These are phyloP conservation scores for Kockiozyma suomiensis DNA, from an alignment of 805 yeast genomes.

Conservation along the genomic window DNA sequence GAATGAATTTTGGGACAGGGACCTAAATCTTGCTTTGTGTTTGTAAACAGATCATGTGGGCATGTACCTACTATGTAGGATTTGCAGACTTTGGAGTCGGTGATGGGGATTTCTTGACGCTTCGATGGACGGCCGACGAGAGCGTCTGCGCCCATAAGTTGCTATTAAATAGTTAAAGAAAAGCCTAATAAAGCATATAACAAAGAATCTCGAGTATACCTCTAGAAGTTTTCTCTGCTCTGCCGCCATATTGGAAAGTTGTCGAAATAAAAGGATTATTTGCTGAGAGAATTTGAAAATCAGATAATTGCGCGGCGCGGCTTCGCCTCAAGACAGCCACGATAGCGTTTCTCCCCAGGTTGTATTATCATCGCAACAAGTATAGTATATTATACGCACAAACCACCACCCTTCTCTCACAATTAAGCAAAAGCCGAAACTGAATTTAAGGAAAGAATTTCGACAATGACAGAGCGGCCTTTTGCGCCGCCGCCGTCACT, in stretches of 20 bases:
- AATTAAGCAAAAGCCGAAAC: too few relatives aligned
- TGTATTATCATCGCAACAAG: too few relatives aligned
- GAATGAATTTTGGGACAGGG: constrained; percentile 74
- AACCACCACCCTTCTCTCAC: background rate
- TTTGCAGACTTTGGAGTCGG: constrained; percentile 70
- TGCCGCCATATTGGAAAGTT: constrained; percentile 52
- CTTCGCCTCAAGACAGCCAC: background rate
- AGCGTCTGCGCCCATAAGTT: constrained; percentile 67
- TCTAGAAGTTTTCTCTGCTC: constrained; percentile 76
- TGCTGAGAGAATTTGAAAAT: background rate
- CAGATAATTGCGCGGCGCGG: background rate
- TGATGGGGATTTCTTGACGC: constrained; percentile 49
- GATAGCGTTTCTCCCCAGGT: too few relatives aligned
- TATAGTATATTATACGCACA: background rate
- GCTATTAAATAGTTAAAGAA: constrained; percentile 38
- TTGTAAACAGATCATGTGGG: constrained; percentile 78
- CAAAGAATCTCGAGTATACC: constrained; percentile 9
- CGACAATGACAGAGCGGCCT: constrained; percentile 5
- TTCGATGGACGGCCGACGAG: constrained; percentile 40
- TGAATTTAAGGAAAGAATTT: background rate
- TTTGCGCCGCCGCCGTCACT: constrained; percentile 7
- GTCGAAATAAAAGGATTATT: background rate
- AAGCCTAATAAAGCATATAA: background rate
- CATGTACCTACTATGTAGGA: constrained; percentile 83
- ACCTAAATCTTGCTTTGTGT: constrained; percentile 83